phyloP scores from a whole-genome alignment of 2,329 filamentous ascomycete genomes.

The Ilyonectria mors-panacis region DNA sequence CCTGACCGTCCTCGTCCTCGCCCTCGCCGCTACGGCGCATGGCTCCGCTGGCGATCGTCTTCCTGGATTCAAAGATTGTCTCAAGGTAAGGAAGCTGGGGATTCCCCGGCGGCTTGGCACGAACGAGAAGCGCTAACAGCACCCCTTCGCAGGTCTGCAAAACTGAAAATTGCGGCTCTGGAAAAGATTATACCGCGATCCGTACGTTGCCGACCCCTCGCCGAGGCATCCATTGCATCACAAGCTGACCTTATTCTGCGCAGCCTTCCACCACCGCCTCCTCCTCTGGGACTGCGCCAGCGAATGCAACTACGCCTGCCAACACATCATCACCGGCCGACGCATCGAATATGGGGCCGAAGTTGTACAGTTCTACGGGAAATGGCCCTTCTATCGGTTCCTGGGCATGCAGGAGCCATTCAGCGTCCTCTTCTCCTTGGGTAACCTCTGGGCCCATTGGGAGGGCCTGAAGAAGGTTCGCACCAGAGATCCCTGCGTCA shows the following conservation, averaged over 20 bases:
- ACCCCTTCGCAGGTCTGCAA: conserved; percentile 79
- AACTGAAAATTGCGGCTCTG: conserved; percentile 81
- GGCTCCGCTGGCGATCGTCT: conserved; percentile 89
- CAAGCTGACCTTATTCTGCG: conserved; percentile 35
- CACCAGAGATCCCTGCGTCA: conserved; percentile 75
- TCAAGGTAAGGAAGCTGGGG: conserved; percentile 71
- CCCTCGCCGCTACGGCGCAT: conserved; percentile 62
- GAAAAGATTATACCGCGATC: conserved; percentile 72
- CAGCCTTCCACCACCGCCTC: conserved; percentile 87
- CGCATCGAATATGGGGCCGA: conserved; percentile 77
- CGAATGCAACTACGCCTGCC: conserved; percentile 98
- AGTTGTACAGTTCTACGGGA: conserved; percentile 95
- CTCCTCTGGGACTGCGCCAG: conserved; percentile 92
- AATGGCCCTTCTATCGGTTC: conserved; percentile 96
- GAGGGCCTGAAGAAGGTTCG: conserved; percentile 81
- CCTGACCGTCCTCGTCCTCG: conserved; percentile 54
- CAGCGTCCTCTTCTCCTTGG: conserved; percentile 91
- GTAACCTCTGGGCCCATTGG: conserved; percentile 91
- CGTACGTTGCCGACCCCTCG: conserved; percentile 68
- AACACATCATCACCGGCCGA: conserved; percentile 86
- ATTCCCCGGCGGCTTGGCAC: neutral
- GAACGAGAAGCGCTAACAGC: conserved; percentile 30
- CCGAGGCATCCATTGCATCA: conserved; percentile 25
- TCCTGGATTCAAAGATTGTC: conserved; percentile 89
- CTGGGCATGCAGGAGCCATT: conserved; percentile 96